These are phyloP conservation scores for Silene uniflora DNA, from an alignment of 148 eudicot species.

Conservation along the genomic window DNA sequence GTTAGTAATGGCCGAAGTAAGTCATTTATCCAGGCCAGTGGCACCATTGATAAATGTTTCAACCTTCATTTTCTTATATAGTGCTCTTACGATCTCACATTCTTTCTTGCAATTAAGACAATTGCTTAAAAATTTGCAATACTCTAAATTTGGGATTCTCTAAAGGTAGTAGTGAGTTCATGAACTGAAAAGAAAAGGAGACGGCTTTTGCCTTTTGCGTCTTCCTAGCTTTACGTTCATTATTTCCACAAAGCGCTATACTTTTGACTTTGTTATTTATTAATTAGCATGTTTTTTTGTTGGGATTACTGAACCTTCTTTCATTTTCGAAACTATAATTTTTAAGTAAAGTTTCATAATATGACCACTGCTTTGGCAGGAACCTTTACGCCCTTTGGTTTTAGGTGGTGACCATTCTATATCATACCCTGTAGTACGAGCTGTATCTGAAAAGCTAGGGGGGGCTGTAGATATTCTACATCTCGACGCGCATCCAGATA, in stretches of 20 bases:
- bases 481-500: constrained; percentile 98
- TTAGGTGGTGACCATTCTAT: constrained; percentile 98
- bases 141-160: neutral
- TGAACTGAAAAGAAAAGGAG: neutral
- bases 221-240: neutral
- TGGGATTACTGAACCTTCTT: neutral
- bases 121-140: neutral
- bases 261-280: neutral
- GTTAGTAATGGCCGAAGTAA: constrained; percentile 93
- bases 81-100: neutral
- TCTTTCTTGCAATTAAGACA: neutral
- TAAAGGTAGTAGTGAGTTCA: no score
- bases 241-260: neutral
- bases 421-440: constrained; percentile 85
- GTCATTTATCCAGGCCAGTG: constrained; percentile 8
- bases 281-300: neutral
- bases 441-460: constrained; percentile 94
- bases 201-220: no score
- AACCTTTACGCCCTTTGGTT: constrained; percentile 80
- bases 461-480: constrained; percentile 92
- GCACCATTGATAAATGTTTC: neutral
- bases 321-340: no score
- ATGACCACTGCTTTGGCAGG: constrained; percentile 39
- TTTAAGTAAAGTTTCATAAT: neutral
- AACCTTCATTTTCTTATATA: neutral